A percentile compares a stretch with the other conserved stretches of the same genome.
phyloP scores from a whole-genome alignment of 1,284 basidiomycete species.

The Fomitopsis schrenkii region DNA sequence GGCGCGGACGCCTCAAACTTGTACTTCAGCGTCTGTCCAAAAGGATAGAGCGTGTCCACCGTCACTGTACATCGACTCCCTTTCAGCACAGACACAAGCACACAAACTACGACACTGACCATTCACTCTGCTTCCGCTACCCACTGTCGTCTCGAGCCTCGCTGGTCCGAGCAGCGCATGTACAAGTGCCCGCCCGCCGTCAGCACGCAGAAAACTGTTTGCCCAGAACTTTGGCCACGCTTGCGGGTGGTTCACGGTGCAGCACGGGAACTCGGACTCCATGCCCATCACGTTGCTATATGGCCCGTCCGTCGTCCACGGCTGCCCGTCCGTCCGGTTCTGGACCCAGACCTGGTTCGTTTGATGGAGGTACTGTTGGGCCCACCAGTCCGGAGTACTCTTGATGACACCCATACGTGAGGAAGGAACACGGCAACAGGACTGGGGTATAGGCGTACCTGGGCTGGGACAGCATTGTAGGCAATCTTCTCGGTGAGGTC shows the following conservation, averaged over 20 bases:
- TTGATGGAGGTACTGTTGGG: conserved; percentile 55
- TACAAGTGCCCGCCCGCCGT: conserved; percentile 44
- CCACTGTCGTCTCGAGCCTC: conserved; percentile 38
- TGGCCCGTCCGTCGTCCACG: conserved; percentile 14
- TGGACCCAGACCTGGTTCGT: conserved; percentile 56
- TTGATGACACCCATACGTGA: conserved; percentile 12
- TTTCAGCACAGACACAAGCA: neutral
- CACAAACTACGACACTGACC: neutral
- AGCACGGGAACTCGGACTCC: conserved; percentile 32
- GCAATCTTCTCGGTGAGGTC: conserved; percentile 41
- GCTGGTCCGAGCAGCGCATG: conserved; percentile 58
- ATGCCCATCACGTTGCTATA: conserved; percentile 54
- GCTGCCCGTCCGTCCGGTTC: conserved; percentile 47
- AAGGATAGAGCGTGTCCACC: conserved; percentile 54
- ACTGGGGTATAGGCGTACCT: conserved; percentile 19
- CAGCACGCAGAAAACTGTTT: conserved; percentile 50
- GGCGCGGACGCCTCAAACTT: conserved; percentile 43
- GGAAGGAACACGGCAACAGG: neutral
- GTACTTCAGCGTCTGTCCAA: conserved; percentile 47
- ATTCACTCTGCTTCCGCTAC: conserved; percentile 31
- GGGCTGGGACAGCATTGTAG: conserved; percentile 55
- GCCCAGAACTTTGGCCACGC: conserved; percentile 60
- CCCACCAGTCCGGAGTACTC: conserved; percentile 45
- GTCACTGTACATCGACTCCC: conserved; percentile 36
- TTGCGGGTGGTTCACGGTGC: conserved; percentile 56